phyloP scores from a whole-genome alignment of 352 stramenopile genomes.

The Pythium apleroticum region DNA sequence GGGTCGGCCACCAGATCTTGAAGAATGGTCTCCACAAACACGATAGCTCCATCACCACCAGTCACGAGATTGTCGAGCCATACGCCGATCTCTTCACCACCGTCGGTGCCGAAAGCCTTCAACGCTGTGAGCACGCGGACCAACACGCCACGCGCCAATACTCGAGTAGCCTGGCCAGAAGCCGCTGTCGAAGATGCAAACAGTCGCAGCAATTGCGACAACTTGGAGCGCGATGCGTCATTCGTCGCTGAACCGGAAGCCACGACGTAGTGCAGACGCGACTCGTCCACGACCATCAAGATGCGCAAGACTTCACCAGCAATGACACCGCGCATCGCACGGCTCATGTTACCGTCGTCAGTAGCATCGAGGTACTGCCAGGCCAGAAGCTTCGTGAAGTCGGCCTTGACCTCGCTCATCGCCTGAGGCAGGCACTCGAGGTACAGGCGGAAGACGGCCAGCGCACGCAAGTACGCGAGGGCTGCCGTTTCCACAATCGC shows the following conservation, averaged over 20 bases:
- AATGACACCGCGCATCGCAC: constrained; percentile 48
- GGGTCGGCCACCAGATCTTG: constrained; percentile 27
- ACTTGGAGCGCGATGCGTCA: constrained; percentile 39
- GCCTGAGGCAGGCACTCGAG: constrained; percentile 65
- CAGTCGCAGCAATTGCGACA: constrained; percentile 66
- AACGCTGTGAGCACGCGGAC: constrained; percentile 50
- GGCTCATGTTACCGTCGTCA: constrained; percentile 14
- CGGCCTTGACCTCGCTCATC: constrained; percentile 83
- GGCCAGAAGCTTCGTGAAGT: constrained; percentile 79
- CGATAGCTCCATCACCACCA: constrained; percentile 23
- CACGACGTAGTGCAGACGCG: constrained; percentile 60
- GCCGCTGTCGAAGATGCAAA: constrained; percentile 33
- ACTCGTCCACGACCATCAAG: constrained; percentile 54
- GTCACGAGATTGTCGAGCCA: constrained; percentile 65
- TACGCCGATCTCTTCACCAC: constrained; percentile 50
- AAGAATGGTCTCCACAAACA: constrained; percentile 26
- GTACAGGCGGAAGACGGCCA: constrained; percentile 78
- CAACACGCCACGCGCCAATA: constrained; percentile 49
- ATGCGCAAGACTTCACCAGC: constrained; percentile 74
- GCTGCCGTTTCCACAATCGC: constrained; percentile 32
- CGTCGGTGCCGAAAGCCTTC: constrained; percentile 50
- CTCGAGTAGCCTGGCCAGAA: constrained; percentile 35
- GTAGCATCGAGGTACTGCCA: constrained; percentile 48
- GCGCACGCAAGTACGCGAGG: constrained; percentile 72
- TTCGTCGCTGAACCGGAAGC: constrained; percentile 20